Conservation (phyloP, 2,329 filamentous ascomycete genomes). For the Alternaria ethzedia region DNA sequence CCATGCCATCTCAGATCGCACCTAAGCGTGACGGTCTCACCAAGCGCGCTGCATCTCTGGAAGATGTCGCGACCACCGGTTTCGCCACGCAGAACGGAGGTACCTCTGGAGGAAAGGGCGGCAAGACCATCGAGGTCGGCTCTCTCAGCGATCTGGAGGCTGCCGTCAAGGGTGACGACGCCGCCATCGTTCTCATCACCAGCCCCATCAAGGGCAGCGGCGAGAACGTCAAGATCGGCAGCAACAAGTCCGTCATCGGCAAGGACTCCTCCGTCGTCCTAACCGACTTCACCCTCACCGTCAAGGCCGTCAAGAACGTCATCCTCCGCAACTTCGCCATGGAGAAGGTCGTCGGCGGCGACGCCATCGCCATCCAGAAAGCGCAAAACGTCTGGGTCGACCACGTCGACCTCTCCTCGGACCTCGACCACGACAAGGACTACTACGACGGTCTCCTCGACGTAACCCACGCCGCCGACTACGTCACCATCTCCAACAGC, state of each 20-base stretch:
- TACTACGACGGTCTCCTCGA: constrained; percentile 73
- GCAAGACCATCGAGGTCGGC: constrained; percentile 44
- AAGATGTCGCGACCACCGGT: constrained; percentile 38
- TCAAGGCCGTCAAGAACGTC: constrained; percentile 60
- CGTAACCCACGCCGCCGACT: constrained; percentile 68
- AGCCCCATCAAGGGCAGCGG: constrained; percentile 52
- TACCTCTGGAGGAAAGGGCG: constrained; percentile 50
- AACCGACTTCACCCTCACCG: constrained; percentile 55
- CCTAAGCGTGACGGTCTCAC: constrained; percentile 26
- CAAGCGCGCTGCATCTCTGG: constrained; percentile 37
- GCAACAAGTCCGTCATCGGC: constrained; percentile 61
- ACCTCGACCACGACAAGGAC: constrained; percentile 68
- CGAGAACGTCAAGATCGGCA: constrained; percentile 53
- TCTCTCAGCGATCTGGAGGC: constrained; percentile 49
- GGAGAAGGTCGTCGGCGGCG: constrained; percentile 57
- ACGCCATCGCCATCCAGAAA: constrained; percentile 59
- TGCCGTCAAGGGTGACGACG: constrained; percentile 53
- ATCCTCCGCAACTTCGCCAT: constrained; percentile 65
- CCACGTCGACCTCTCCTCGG: constrained; percentile 69
- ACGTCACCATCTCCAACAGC: constrained; percentile 62
- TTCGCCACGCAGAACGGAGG: constrained; percentile 46
- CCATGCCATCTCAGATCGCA: constrained; percentile 30
- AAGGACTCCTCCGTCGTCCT: constrained; percentile 55
- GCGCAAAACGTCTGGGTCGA: constrained; percentile 68
- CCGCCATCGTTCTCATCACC: constrained; percentile 56